These are phyloP conservation scores for Sonneratia alba DNA, from an alignment of 345 rosid genomes.

Conservation along the genomic window DNA sequence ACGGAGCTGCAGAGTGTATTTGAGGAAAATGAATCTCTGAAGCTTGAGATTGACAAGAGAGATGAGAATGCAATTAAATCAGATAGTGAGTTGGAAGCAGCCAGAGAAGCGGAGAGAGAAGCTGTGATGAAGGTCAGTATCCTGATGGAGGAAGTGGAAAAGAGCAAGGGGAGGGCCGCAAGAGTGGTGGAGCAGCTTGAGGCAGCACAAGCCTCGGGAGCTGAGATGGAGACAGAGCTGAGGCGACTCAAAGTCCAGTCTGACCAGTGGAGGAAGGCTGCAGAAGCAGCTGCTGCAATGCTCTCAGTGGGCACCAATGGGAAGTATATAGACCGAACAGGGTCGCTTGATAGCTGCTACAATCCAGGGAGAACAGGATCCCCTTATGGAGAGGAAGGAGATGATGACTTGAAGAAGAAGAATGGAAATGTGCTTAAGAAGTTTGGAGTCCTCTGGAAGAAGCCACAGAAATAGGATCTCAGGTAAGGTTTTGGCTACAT, in stretches of 20 bases:
- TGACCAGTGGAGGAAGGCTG: constrained; percentile 98
- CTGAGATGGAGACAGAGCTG: constrained; percentile 64
- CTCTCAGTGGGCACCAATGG: constrained; percentile 72
- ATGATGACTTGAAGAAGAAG: constrained; percentile 83
- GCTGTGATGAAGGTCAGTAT: constrained; percentile 58
- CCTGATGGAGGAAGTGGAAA: constrained; percentile 72
- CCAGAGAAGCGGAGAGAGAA: constrained; percentile 45
- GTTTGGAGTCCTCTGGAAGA: constrained; percentile 95
- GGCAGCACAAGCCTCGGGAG: constrained; percentile 61
- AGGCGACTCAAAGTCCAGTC: constrained; percentile 93
- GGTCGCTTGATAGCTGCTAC: constrained; percentile 46
- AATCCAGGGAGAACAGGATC: constrained; percentile 32
- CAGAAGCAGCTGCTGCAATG: constrained; percentile 95
- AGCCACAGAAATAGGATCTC: constrained; percentile 50
- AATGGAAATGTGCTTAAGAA: constrained; percentile 88
- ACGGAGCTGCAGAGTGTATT: constrained; percentile 47
- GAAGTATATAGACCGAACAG: constrained; percentile 53
- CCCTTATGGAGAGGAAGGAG: constrained; percentile 58
- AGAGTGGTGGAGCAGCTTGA: constrained; percentile 72
- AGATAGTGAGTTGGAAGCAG: constrained; percentile 24
- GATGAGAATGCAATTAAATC: constrained; percentile 27
- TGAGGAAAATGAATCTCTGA: constrained; percentile 60
- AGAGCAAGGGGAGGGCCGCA: constrained; percentile 52
- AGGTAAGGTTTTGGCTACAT: not conserved
- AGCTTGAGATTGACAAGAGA: constrained; percentile 40